Evolutionary conservation across 1,284 basidiomycete species (phyloP).

Genomic region (Phaffia rhodozyma): DNA sequence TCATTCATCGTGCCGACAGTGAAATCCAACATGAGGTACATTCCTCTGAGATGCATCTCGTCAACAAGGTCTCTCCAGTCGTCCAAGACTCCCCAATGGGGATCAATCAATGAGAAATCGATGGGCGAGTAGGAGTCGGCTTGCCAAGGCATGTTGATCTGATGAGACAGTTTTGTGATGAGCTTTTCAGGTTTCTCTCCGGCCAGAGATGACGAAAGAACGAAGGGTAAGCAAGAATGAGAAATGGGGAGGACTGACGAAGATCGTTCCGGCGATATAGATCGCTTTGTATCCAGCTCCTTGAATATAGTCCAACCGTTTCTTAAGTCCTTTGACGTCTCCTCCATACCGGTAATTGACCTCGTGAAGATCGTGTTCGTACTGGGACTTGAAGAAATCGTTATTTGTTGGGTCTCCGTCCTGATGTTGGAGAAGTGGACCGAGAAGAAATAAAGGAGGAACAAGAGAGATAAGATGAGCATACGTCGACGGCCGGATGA

Average conservation of each 20-base stretch:
- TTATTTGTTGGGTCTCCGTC: slow-evolving; percentile 79
- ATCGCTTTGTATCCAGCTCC: slow-evolving; percentile 73
- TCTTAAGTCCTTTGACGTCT: slow-evolving; percentile 61
- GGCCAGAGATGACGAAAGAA: no score
- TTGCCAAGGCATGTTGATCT: slow-evolving; percentile 85
- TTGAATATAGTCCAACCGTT: slow-evolving; percentile 64
- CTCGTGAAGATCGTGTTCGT: slow-evolving; percentile 72
- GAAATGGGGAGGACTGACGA: slow-evolving; percentile 27
- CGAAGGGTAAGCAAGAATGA: no score
- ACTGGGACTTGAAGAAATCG: slow-evolving; percentile 67
- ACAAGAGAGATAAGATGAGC: background rate
- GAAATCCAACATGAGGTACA: slow-evolving; percentile 86
- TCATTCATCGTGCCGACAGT: slow-evolving; percentile 85
- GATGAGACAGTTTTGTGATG: background rate
- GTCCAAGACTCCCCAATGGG: slow-evolving; percentile 69
- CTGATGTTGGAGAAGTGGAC: background rate
- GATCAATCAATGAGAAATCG: slow-evolving; percentile 76
- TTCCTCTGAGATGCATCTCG: slow-evolving; percentile 59
- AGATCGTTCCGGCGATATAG: slow-evolving; percentile 81
- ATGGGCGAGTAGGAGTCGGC: slow-evolving; percentile 88
- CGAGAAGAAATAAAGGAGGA: background rate
- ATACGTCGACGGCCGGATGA: background rate
- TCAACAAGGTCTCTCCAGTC: slow-evolving; percentile 68
- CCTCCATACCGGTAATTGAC: slow-evolving; percentile 78
- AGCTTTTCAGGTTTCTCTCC: background rate